A percentile compares a stretch with the other conserved stretches of the same genome.
phyloP scores from a whole-genome alignment of 345 rosid genomes.

The Luvunga scandens region DNA sequence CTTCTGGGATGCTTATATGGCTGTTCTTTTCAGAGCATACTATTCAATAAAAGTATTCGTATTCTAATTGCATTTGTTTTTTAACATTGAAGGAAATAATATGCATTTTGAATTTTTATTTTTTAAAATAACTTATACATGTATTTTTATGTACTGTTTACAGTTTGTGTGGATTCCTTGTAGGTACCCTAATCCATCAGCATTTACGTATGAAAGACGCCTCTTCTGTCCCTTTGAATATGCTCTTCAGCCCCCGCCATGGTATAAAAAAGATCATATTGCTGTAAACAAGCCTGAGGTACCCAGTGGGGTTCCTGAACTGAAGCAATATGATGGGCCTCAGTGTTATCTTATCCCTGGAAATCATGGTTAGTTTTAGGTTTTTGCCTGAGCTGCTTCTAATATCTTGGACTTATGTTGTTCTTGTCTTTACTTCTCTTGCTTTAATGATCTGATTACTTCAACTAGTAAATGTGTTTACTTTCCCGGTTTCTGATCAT shows the following conservation, averaged over 20 bases:
- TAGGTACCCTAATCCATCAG: slow-evolving; percentile 97
- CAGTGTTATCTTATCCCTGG: slow-evolving; percentile 95
- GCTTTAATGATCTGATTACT: slow-evolving; percentile 4
- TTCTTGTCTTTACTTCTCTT: background rate
- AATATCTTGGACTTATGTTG: background rate
- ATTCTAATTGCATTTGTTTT: background rate
- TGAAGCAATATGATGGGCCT: slow-evolving; percentile 89
- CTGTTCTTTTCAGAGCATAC: background rate
- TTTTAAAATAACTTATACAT: background rate
- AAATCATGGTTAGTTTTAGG: slow-evolving; percentile 79
- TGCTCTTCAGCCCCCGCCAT: slow-evolving; percentile 93
- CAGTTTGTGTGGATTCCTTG: slow-evolving; percentile 6
- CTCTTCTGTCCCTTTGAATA: slow-evolving; percentile 90
- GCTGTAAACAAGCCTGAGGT: slow-evolving; percentile 89
- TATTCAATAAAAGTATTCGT: background rate
- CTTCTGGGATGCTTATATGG: background rate
- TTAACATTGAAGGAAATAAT: background rate
- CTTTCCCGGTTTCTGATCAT: background rate
- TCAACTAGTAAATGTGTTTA: background rate
- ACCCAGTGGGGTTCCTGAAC: slow-evolving; percentile 61
- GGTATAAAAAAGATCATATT: slow-evolving; percentile 68
- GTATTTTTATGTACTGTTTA: background rate
- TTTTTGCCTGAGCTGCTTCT: slow-evolving; percentile 20
- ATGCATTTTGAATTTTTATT: background rate
- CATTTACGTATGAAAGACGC: slow-evolving; percentile 86